phyloP scores from a whole-genome alignment of 345 rosid species.

The Tarenaya hassleriana region DNA sequence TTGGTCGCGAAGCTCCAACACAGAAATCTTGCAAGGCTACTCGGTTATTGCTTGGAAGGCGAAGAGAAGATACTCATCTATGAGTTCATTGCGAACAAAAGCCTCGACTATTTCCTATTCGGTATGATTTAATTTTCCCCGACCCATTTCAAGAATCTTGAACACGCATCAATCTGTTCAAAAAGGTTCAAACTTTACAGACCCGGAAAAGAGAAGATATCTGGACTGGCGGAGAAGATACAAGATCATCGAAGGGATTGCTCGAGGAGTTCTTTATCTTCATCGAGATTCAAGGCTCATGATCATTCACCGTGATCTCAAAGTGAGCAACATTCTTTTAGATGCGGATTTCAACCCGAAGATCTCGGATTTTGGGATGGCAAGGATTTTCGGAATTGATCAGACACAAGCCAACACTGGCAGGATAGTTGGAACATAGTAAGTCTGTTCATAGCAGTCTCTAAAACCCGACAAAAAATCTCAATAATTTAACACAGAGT shows the following conservation, averaged over 20 bases:
- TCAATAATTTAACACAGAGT: not conserved
- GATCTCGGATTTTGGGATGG: constrained; percentile 44
- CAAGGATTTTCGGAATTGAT: constrained; percentile 33
- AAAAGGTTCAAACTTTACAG: constrained; percentile 21
- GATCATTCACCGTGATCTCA: constrained; percentile 52
- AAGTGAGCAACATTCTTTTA: constrained; percentile 39
- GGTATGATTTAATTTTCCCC: constrained; percentile 24
- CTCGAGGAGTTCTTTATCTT: constrained; percentile 48
- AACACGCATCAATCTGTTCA: not conserved
- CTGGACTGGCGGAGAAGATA: constrained; percentile 44
- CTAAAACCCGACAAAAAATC: not conserved
- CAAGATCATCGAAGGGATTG: constrained; percentile 49
- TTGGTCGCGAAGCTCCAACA: constrained; percentile 45
- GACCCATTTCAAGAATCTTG: not conserved
- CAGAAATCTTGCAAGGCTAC: constrained; percentile 42
- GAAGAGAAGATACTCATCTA: constrained; percentile 45
- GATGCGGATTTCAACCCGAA: constrained; percentile 35
- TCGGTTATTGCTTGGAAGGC: constrained; percentile 45
- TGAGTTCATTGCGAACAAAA: constrained; percentile 43
- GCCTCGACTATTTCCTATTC: constrained; percentile 39
- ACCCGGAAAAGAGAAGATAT: constrained; percentile 23
- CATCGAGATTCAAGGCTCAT: constrained; percentile 44
- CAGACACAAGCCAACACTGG: constrained; percentile 33
- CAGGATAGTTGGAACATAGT: constrained; percentile 37
- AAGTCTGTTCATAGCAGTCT: constrained; percentile 16